Evolutionary conservation across 106 monocot genomes (phyloP), one percentile per base, ranked within the genome.

Genomic region (Narthecium ossifragum): DNA sequence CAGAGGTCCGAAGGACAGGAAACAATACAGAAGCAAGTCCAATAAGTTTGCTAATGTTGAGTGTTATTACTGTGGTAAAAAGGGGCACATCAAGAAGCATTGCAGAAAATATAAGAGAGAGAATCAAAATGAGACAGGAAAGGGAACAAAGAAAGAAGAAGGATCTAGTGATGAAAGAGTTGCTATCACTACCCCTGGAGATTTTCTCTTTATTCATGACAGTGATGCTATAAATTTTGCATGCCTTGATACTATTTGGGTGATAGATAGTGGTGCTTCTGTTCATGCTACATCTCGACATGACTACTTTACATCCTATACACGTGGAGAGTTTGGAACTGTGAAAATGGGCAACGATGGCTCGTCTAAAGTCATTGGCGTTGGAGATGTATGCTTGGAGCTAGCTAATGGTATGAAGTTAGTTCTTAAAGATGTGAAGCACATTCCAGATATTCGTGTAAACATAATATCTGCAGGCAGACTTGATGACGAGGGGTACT

Each of bases 401-500:
- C 48, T 48, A 6, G 37, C 9, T 11, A 31, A 14, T 33, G 68
- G 68, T 18, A 12, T 3, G 8, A 68, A 28, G 27, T 45, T 66
- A 27, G 7, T 55, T 1, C 41, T 66, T 11, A 50, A 36, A 17
- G 14, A 38, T 50, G 69, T 69, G 1, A 50, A 21, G 20, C 59
- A 51, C 34, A 31, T 48, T 48, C 43, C 20, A 22, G 27, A 53
- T 22, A 17, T 61, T 9, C 21, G 41, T 6, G 10, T 70, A 0
- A 61, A 70, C 30, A 31, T 61, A 1, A 43, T 70, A 21, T 70
- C 29, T 30, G 18, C 31, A 39, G 40, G 60, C 2, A 34, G 62
- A 23, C 47, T 70, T 61, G 41, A 61, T 55, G 53, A 70, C 30
- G 53, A 53, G 21, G 70, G 70, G 4, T 60, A 31, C 31, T 2